These are phyloP conservation scores for Aquilaria malaccensis DNA, from an alignment of 345 rosid genomes.

Conservation along the genomic window DNA sequence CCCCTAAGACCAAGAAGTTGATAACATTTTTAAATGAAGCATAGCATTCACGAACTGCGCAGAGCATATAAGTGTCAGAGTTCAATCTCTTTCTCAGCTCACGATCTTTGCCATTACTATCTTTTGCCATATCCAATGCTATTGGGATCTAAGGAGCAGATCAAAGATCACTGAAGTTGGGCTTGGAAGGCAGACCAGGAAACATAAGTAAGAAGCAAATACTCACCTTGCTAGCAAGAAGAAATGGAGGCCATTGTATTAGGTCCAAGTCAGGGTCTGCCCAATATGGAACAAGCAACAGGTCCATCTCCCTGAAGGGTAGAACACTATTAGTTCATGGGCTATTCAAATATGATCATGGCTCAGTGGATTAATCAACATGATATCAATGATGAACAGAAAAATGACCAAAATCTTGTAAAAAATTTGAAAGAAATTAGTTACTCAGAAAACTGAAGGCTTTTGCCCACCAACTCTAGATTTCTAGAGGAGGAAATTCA, in stretches of 20 bases:
- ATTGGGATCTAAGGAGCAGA: conserved; percentile 38
- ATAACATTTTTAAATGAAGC: conserved; percentile 43
- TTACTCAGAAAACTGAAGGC: too few species aligned
- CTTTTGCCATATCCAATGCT: conserved; percentile 64
- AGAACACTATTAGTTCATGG: conserved; percentile 8
- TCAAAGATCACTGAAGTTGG: conserved; percentile 6
- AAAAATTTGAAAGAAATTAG: neutral
- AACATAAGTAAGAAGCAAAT: neutral
- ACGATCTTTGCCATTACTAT: conserved; percentile 41
- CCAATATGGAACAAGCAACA: conserved; percentile 51
- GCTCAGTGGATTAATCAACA: too few species aligned
- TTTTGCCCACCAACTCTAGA: too few species aligned
- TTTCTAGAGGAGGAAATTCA: neutral
- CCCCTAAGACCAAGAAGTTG: conserved; percentile 35
- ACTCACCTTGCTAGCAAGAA: conserved; percentile 51
- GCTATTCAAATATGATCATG: too few species aligned
- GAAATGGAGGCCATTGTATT: conserved; percentile 57
- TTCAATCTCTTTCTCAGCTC: conserved; percentile 43
- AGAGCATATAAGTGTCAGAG: conserved; percentile 44
- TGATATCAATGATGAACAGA: neutral
- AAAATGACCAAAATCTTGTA: neutral
- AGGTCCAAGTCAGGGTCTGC: conserved; percentile 42
- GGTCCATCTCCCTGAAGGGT: conserved; percentile 42
- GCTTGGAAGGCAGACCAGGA: neutral
- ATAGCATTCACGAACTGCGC: conserved; percentile 49